Percentiles rank a stretch among this genome's conserved stretches.
Evolutionary conservation across 306 rosid genomes (phyloP).

Genomic region (Dryas alaskensis): DNA sequence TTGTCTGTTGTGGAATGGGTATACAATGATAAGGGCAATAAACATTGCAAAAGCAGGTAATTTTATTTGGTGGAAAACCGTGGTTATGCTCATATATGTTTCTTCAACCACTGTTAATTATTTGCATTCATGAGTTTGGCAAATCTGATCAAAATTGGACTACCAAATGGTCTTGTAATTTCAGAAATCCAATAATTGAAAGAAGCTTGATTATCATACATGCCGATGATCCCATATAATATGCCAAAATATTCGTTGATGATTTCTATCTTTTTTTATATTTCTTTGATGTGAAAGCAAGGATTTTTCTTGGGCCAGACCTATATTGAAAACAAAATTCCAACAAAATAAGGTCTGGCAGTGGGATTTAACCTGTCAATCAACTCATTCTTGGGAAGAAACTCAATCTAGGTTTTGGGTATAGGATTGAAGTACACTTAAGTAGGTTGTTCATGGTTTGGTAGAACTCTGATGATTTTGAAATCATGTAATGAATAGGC

Average conservation of each 20-base stretch:
- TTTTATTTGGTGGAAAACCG: slow-evolving; percentile 6
- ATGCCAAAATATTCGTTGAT: neutral
- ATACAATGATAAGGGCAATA: slow-evolving; percentile 48
- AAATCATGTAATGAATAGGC: neutral
- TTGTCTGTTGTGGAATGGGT: slow-evolving; percentile 79
- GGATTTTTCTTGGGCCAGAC: slow-evolving; percentile 1
- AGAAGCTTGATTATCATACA: neutral
- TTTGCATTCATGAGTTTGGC: neutral
- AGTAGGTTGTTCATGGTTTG: neutral
- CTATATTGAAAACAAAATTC: neutral
- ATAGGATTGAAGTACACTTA: neutral
- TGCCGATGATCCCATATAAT: neutral
- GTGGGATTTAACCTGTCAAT: neutral
- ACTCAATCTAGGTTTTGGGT: neutral
- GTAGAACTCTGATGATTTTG: neutral
- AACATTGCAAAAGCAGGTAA: slow-evolving; percentile 71
- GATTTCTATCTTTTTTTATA: neutral
- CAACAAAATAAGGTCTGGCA: neutral
- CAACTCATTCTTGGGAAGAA: neutral
- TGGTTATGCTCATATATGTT: slow-evolving; percentile 1
- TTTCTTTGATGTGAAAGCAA: neutral
- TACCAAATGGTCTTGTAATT: neutral
- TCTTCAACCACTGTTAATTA: neutral
- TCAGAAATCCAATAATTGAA: neutral
- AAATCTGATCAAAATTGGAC: neutral